Evolutionary conservation across 2,329 filamentous ascomycete species (phyloP).

Genomic region (Colletotrichum incanum): DNA sequence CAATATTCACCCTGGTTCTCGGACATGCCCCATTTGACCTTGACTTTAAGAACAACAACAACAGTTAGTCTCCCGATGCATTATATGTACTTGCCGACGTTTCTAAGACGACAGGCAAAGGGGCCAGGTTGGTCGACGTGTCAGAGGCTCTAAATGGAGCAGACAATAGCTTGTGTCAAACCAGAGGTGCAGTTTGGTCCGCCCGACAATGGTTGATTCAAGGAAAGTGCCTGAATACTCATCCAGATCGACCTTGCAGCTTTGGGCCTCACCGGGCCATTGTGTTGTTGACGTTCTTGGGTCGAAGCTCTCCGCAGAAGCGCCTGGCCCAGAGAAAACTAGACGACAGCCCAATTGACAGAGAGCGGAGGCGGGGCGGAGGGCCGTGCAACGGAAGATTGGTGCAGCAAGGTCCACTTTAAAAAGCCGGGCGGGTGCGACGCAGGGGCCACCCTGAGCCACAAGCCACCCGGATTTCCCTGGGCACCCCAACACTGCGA

Average conservation of each 20-base stretch:
- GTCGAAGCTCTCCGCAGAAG: conserved; percentile 21
- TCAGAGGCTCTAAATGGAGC: conserved; percentile 21
- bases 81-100: not conserved
- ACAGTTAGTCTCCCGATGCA: not conserved
- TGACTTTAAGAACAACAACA: not conserved
- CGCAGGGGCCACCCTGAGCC: conserved; percentile 39
- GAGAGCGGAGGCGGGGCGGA: conserved; percentile 33
- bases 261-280: conserved; percentile 37
- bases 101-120: conserved; percentile 30
- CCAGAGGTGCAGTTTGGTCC: not conserved
- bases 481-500: not conserved
- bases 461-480: conserved; percentile 37
- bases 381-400: conserved; percentile 40
- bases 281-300: conserved; percentile 16
- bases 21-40: not conserved
- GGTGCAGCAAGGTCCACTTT: conserved; percentile 11
- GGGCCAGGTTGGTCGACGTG: conserved; percentile 31
- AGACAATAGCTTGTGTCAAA: conserved; percentile 29
- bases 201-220: not conserved
- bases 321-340: conserved; percentile 31
- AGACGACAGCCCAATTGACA: conserved; percentile 39
- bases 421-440: conserved; percentile 35
- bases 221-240: conserved; percentile 24
- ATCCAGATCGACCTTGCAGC: conserved; percentile 20
- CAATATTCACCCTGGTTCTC: not conserved